These are phyloP conservation scores for Fusarium pilosicola DNA, from an alignment of 2,329 filamentous ascomycete species.

Conservation along the genomic window DNA sequence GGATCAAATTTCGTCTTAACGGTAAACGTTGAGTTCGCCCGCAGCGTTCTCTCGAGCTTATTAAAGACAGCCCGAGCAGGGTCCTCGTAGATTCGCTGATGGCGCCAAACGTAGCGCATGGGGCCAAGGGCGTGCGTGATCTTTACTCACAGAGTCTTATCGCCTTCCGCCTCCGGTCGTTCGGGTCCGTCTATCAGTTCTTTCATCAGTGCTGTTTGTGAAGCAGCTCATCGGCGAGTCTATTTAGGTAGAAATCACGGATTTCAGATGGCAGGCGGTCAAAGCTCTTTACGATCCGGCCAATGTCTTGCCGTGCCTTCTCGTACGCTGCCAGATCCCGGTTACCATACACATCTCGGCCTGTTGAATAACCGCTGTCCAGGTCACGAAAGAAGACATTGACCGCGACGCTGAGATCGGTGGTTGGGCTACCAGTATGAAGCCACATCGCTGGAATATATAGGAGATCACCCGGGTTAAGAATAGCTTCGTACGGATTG, in stretches of 20 bases:
- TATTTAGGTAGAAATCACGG: conserved; percentile 77
- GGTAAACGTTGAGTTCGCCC: not conserved
- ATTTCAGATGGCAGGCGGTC: conserved; percentile 72
- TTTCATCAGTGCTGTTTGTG: conserved; percentile 26
- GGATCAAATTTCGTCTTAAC: not conserved
- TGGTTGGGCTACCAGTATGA: conserved; percentile 74
- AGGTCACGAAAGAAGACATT: conserved; percentile 89
- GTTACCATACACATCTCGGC: conserved; percentile 89
- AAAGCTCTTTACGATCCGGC: conserved; percentile 72
- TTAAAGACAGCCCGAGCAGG: not conserved
- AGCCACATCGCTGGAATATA: conserved; percentile 87
- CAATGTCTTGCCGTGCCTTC: conserved; percentile 77
- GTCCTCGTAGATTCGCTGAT: not conserved
- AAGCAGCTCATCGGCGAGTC: conserved; percentile 75
- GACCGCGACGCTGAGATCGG: conserved; percentile 76
- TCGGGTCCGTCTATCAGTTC: not conserved
- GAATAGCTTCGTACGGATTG: conserved; percentile 72
- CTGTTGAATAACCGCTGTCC: conserved; percentile 72
- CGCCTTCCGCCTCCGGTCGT: not conserved
- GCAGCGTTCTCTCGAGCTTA: not conserved
- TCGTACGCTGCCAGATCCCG: conserved; percentile 86
- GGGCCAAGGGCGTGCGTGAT: not conserved
- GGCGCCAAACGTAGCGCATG: not conserved
- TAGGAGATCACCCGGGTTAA: conserved; percentile 79
- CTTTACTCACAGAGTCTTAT: not conserved